These are phyloP conservation scores for Carallia brachiata DNA, from an alignment of 345 rosid genomes.

Conservation along the genomic window DNA sequence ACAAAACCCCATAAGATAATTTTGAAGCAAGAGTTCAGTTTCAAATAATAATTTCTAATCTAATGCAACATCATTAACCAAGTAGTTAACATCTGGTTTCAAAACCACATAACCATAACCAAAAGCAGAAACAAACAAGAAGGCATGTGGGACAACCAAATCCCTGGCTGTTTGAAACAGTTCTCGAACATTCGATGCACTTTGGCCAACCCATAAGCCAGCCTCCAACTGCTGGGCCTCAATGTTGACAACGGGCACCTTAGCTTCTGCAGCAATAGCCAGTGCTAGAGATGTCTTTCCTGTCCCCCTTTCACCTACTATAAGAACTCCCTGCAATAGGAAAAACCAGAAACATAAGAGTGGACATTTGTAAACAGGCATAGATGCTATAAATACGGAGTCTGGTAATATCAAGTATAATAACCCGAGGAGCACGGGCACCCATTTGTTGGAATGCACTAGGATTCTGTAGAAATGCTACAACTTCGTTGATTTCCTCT, in stretches of 20 bases:
- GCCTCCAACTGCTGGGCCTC: slow-evolving; percentile 94
- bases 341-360: no score
- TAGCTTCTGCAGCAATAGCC: slow-evolving; percentile 97
- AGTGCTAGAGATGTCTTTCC: slow-evolving; percentile 91
- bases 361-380: no score
- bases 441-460: slow-evolving; percentile 93
- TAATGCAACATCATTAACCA: neutral
- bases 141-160: slow-evolving; percentile 53
- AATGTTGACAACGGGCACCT: slow-evolving; percentile 85
- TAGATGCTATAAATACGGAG: neutral
- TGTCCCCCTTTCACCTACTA: slow-evolving; percentile 94
- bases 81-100: neutral
- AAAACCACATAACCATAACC: neutral
- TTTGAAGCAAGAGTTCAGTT: neutral
- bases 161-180: slow-evolving; percentile 97
- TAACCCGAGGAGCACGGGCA: slow-evolving; percentile 92
- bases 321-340: slow-evolving; percentile 87
- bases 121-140: slow-evolving; percentile 13
- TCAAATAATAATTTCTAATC: neutral
- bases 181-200: slow-evolving; percentile 96
- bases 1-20: neutral
- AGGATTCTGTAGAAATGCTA: slow-evolving; percentile 91
- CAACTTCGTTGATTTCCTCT: slow-evolving; percentile 95
- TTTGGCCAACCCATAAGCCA: slow-evolving; percentile 97
- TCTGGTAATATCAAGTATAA: slow-evolving; percentile 14